A percentile compares a stretch with the other conserved stretches of the same genome.
phyloP scores from a whole-genome alignment of 2,329 filamentous ascomycete genomes.

The Dactylellina haptotyla region DNA sequence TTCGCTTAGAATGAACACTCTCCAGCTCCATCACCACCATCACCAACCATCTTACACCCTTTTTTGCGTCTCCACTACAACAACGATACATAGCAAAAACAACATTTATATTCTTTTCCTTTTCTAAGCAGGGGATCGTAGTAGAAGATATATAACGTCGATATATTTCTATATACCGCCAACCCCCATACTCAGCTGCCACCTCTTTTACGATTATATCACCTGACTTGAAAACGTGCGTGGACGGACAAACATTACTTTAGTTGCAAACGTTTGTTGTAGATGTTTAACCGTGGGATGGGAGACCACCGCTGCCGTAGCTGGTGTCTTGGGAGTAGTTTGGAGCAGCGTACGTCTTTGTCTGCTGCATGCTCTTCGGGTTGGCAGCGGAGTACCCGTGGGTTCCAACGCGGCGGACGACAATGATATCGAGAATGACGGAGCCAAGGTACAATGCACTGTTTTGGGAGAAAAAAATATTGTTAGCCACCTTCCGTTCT shows the following conservation, averaged over 20 bases:
- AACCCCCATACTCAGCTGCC: neutral
- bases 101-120: no score
- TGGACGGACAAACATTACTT: no score
- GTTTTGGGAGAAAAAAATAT: neutral
- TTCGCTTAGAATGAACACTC: neutral
- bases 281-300: slow-evolving; percentile 51
- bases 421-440: slow-evolving; percentile 39
- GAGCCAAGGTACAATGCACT: slow-evolving; percentile 26
- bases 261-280: no score
- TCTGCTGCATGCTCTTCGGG: slow-evolving; percentile 54
- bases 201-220: neutral
- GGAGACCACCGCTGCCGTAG: slow-evolving; percentile 52
- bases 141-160: neutral
- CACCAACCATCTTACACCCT: slow-evolving; percentile 1
- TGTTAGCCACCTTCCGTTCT: neutral
- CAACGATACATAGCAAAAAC: neutral
- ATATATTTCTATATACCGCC: neutral
- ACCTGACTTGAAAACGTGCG: no score
- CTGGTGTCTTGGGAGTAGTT: slow-evolving; percentile 50
- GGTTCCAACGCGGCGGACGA: slow-evolving; percentile 40
- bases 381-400: slow-evolving; percentile 54
- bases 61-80: neutral
- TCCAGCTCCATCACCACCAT: no score
- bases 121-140: neutral
- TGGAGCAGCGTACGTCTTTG: slow-evolving; percentile 39